A percentile compares a stretch with the other conserved stretches of the same genome.
phyloP scores from a whole-genome alignment of 441 rosid genomes.

The Adansonia madagascariensis region DNA sequence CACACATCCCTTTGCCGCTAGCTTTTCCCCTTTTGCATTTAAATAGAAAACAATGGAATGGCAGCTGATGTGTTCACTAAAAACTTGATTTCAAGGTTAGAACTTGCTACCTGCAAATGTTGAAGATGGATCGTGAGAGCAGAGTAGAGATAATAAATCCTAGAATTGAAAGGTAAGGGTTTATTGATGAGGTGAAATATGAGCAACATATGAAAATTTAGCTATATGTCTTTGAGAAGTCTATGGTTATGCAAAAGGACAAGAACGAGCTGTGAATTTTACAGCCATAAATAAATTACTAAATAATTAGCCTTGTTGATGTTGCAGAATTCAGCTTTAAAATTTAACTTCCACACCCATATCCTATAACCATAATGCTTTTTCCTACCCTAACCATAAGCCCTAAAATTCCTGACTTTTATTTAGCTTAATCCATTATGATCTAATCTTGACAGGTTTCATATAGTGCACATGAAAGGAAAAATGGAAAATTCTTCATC shows the following conservation, averaged over 20 bases:
- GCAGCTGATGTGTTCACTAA: neutral
- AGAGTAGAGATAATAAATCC: neutral
- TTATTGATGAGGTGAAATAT: neutral
- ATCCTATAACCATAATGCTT: neutral
- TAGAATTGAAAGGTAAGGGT: neutral
- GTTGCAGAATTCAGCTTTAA: neutral
- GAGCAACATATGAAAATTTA: neutral
- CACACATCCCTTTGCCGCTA: neutral
- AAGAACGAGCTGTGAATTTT: neutral
- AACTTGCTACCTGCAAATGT: slow-evolving; percentile 1
- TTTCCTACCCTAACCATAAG: neutral
- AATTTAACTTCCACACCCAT: neutral
- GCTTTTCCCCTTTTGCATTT: neutral
- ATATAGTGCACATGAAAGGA: neutral
- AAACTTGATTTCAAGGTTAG: neutral
- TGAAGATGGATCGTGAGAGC: neutral
- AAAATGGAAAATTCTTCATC: neutral
- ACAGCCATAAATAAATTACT: neutral
- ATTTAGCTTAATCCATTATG: neutral
- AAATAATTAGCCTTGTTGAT: neutral
- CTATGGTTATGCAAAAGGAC: neutral
- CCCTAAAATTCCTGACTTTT: neutral
- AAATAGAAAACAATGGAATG: neutral
- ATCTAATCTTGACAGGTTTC: neutral
- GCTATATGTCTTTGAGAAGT: neutral